Evolutionary conservation across 2,329 filamentous ascomycete species (phyloP), one percentile per base, ranked within the genome.

Genomic region (Penicillium nordicum): DNA sequence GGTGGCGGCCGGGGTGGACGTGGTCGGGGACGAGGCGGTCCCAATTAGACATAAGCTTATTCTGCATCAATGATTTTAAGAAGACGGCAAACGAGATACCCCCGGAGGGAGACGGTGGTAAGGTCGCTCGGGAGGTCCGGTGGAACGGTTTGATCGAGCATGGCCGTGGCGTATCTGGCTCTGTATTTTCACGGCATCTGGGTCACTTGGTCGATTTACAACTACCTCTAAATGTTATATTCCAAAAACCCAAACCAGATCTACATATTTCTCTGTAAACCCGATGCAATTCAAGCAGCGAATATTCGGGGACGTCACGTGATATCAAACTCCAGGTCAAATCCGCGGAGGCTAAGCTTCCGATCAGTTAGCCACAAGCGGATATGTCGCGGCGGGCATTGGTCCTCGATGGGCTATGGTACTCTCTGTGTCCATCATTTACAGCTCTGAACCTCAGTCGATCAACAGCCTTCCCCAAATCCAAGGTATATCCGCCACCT

Each of bases 1-100:
- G 74, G 77, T 27, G 76, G 76, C 53, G 50, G 49, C 30, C 50
- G 50, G 2, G 48, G 48, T 23, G 50, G 49, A 34, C 73, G 75
- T 50, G 75, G 76, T 38, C 73, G 78, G 38, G 76, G 77, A 37
- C 70, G 75, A 63, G 77, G 74, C 38, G 67, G 73, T 47, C 49
- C 49, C 30, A 66, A 57, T 34, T 49, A 61, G 65, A 59, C 37
- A 65, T 58, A 42, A 58, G 32, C 38, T 42, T 50, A 37, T 63
- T 55, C 49, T 51, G 49, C 49, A 51, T 44, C 57, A 57, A 63
- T 50, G 42, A 41, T 62, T 50, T 45, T 51, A 59, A 54, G 57
- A 63, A 59, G 48, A 65, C 53, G 61, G 64, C 62, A 65, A 67
- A 66, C 53, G 57, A 69, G 72, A 74, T 74, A 74, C 72, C 72